Conservation (phyloP, 805 yeast genomes). For the Debaryomyces hansenii region DNA sequence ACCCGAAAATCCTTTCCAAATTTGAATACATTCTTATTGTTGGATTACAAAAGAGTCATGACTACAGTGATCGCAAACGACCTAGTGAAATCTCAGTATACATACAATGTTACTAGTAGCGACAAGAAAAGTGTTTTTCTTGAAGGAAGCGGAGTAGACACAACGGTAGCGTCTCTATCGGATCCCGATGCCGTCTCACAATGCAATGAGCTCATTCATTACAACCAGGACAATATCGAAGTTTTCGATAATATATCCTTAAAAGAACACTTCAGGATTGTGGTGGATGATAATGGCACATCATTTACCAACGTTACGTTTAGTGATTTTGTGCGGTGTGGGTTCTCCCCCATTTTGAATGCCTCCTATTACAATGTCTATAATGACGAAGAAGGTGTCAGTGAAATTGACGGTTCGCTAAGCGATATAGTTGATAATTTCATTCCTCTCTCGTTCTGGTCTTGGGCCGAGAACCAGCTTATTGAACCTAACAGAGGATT, state of each 20-base stretch:
- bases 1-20: slow-evolving; percentile 24
- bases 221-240: neutral
- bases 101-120: slow-evolving; percentile 20
- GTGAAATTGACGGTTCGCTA: slow-evolving; percentile 25
- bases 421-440: slow-evolving; percentile 16
- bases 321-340: slow-evolving; percentile 47
- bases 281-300: slow-evolving; percentile 30
- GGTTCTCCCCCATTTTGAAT: slow-evolving; percentile 65
- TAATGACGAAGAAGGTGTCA: slow-evolving; percentile 10
- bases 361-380: slow-evolving; percentile 13
- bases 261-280: slow-evolving; percentile 24
- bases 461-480: slow-evolving; percentile 71
- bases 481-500: slow-evolving; percentile 14
- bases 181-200: slow-evolving; percentile 1
- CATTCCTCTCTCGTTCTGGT: slow-evolving; percentile 54
- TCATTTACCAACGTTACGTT: slow-evolving; percentile 43
- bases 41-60: slow-evolving; percentile 27
- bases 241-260: slow-evolving; percentile 14
- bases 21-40: slow-evolving; percentile 24
- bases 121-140: slow-evolving; percentile 23
- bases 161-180: neutral
- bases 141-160: neutral
- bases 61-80: slow-evolving; percentile 24
- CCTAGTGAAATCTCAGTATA: slow-evolving; percentile 11
- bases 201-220: slow-evolving; percentile 8